A percentile compares a stretch with the other conserved stretches of the same genome.
Conservation (phyloP, 1,284 basidiomycete species). For the Rhizoctonia solani region DNA sequence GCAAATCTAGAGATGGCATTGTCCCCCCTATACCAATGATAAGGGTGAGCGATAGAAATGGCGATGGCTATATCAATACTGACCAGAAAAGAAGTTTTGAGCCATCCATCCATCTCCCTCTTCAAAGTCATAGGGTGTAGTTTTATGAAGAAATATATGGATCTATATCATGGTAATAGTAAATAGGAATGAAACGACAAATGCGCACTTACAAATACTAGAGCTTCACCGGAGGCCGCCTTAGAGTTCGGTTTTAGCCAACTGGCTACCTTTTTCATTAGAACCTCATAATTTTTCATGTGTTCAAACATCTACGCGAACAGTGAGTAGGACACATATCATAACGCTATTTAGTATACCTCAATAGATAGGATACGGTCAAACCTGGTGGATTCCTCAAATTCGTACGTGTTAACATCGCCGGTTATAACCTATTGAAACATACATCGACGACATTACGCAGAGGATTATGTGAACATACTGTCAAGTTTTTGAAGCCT, state of each 20-base stretch:
- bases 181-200: background rate
- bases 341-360: slow-evolving; percentile 43
- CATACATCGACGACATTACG: background rate
- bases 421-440: slow-evolving; percentile 64
- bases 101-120: slow-evolving; percentile 79
- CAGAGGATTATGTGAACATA: slow-evolving; percentile 38
- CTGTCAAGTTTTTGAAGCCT: slow-evolving; percentile 63
- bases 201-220: slow-evolving; percentile 58
- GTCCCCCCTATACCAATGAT: too few species aligned
- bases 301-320: slow-evolving; percentile 73
- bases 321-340: background rate
- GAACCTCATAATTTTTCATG: slow-evolving; percentile 75
- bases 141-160: slow-evolving; percentile 75
- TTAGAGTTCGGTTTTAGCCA: slow-evolving; percentile 62
- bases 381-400: slow-evolving; percentile 59
- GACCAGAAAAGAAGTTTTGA: slow-evolving; percentile 74
- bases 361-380: slow-evolving; percentile 78
- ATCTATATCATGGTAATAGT: slow-evolving; percentile 41
- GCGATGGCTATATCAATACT: slow-evolving; percentile 21
- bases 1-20: slow-evolving; percentile 70
- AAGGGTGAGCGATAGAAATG: too few species aligned
- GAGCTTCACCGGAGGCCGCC: slow-evolving; percentile 48
- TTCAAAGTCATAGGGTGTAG: slow-evolving; percentile 74
- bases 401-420: slow-evolving; percentile 71
- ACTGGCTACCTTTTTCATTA: slow-evolving; percentile 67